phyloP scores from a whole-genome alignment of 495 filamentous ascomycete species.

The Eremomyces bilateralis region DNA sequence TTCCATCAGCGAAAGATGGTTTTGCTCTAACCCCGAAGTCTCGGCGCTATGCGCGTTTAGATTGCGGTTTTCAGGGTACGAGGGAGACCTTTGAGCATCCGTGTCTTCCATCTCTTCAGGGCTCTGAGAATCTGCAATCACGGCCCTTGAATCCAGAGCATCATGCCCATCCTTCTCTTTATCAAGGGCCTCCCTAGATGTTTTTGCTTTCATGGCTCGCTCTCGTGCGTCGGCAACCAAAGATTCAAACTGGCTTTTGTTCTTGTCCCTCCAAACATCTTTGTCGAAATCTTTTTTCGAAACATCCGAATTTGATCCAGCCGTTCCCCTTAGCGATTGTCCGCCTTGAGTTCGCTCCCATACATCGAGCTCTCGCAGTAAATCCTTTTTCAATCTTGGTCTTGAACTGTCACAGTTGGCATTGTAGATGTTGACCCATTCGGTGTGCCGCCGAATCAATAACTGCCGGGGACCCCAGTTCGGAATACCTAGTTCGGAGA shows the following conservation, averaged over 20 bases:
- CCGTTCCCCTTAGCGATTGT: constrained; percentile 19
- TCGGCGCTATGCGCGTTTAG: background rate
- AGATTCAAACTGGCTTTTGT: constrained; percentile 50
- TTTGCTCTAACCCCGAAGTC: background rate
- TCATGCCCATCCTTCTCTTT: constrained; percentile 1
- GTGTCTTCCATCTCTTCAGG: background rate
- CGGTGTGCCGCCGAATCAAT: constrained; percentile 60
- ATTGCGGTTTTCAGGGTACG: constrained; percentile 3
- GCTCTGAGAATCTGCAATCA: background rate
- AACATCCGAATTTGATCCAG: constrained; percentile 15
- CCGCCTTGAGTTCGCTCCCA: constrained; percentile 64
- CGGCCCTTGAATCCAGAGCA: background rate
- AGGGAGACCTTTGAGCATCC: background rate
- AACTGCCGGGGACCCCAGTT: constrained; percentile 38
- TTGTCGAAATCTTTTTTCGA: constrained; percentile 74
- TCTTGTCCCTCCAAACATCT: constrained; percentile 45
- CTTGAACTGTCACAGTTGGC: constrained; percentile 72
- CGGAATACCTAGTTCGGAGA: constrained; percentile 65
- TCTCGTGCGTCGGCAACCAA: constrained; percentile 14
- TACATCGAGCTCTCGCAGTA: constrained; percentile 53
- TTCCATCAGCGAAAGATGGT: background rate
- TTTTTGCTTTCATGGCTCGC: constrained; percentile 4
- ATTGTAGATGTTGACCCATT: constrained; percentile 94
- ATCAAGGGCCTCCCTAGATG: background rate
- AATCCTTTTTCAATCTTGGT: constrained; percentile 44